These are phyloP conservation scores for Phytophthora pseudosyringae DNA, from an alignment of 352 stramenopile genomes.

Conservation along the genomic window DNA sequence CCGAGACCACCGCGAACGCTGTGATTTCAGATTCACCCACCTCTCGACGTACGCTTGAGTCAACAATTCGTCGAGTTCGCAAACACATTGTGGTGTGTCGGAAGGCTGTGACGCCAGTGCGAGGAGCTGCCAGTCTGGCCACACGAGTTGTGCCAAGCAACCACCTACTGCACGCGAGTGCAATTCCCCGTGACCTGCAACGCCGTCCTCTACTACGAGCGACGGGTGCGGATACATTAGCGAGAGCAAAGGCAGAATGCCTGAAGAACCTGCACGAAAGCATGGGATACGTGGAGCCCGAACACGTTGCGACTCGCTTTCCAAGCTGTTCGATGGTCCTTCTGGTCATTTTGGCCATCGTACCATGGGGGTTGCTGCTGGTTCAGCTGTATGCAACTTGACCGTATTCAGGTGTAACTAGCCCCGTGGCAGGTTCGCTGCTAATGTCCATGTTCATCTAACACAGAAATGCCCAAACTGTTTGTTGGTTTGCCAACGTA, in stretches of 20 bases:
- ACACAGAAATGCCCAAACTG: not conserved
- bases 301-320: slow-evolving; percentile 15
- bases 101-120: too few species aligned
- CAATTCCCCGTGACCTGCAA: too few species aligned
- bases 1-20: too few species aligned
- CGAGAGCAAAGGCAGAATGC: slow-evolving; percentile 19
- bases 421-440: not conserved
- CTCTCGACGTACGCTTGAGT: too few species aligned
- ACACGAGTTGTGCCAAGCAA: too few species aligned
- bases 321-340: slow-evolving; percentile 13
- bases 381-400: not conserved
- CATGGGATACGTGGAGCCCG: slow-evolving; percentile 41
- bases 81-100: too few species aligned
- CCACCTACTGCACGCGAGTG: too few species aligned
- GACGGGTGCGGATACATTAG: slow-evolving; percentile 2
- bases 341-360: slow-evolving; percentile 2
- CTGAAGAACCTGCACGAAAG: slow-evolving; percentile 35
- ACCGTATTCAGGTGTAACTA: too few species aligned
- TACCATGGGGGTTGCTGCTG: slow-evolving; percentile 13
- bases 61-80: too few species aligned
- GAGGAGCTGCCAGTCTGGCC: too few species aligned
- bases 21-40: too few species aligned
- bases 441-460: not conserved
- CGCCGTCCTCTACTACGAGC: not conserved
- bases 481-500: not conserved